phyloP scores from a whole-genome alignment of 2,329 filamentous ascomycete species.

The Hypomyces perniciosus region DNA sequence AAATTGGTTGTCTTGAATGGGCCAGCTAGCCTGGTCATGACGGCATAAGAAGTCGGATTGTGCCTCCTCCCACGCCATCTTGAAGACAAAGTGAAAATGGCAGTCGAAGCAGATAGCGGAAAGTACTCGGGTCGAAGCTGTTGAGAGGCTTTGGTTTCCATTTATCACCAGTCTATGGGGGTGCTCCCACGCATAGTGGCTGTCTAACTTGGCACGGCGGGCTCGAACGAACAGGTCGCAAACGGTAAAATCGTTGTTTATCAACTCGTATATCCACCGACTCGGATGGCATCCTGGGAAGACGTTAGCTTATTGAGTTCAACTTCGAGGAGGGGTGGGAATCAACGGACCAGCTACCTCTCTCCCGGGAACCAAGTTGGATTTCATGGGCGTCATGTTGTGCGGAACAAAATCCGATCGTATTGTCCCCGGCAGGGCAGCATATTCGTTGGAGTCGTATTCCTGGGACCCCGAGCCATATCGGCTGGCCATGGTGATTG shows the following conservation, averaged over 20 bases:
- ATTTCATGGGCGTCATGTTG: constrained; percentile 29
- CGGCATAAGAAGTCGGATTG: constrained; percentile 27
- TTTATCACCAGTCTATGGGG: constrained; percentile 32
- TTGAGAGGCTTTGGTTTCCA: constrained; percentile 33
- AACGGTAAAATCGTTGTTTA: constrained; percentile 31
- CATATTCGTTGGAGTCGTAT: constrained; percentile 24
- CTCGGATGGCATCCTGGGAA: constrained; percentile 32
- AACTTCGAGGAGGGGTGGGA: neutral
- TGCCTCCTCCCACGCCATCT: constrained; percentile 27
- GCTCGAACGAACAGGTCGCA: constrained; percentile 33
- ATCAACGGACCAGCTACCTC: constrained; percentile 23
- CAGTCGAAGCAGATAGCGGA: constrained; percentile 36
- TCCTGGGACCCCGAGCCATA: constrained; percentile 26
- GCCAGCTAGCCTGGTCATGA: constrained; percentile 28
- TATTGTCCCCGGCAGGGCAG: constrained; percentile 27
- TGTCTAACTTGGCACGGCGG: constrained; percentile 23
- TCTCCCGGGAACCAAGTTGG: constrained; percentile 19
- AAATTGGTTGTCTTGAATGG: constrained; percentile 28
- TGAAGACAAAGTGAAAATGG: constrained; percentile 38
- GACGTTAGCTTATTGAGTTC: constrained; percentile 12
- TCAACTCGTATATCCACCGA: constrained; percentile 36
- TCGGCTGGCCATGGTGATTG: constrained; percentile 21
- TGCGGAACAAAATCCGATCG: constrained; percentile 23
- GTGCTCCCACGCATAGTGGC: constrained; percentile 30
- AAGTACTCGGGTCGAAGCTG: constrained; percentile 22